Base-by-base conservation (phyloP, 2,329 filamentous ascomycete species). In the Ampelomyces quisqualis region DNA sequence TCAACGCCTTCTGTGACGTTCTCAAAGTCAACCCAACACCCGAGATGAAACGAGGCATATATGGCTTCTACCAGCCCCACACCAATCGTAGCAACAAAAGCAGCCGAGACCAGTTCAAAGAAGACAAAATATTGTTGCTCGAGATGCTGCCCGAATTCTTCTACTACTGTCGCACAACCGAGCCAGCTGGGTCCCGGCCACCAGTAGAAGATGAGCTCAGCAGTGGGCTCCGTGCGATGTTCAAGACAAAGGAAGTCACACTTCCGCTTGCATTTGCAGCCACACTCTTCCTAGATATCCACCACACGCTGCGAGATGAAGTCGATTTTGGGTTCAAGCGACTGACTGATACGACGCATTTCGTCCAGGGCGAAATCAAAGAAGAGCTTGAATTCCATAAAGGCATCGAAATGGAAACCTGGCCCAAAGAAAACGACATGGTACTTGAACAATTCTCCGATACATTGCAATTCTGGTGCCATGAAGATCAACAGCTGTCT, bases 71-170 rank as follows among this genome's bases (percentile, higher is more conserved):
- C 45, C 33, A 65, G 33, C 55, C 61, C 1, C 52, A 49, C 4
- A 57, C 50, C 14, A 45, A 68, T 43, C 54, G 66, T 38, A 32
- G 44, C 4, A 40, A 47, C 24, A 68, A 64, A 54, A 58, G 42
- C 20, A 18, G 47, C 7, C 36, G 46, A 11, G 44, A 66, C 15
- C 66, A 65, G 43, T 68, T 64, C 39, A 45, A 58, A 4, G 65
- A 70, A 49, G 65, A 69, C 45, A 64, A 62, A 32, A 57, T 62
- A 23, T 45, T 70, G 11, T 40, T 69, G 14, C 39, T 63, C 8
- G 40, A 53, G 20, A 45, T 64, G 24, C 47, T 69, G 3, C 51
- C 59, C 1, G 61, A 67, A n/a, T 62, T 67, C 45, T 28, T 13
- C 26, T 28, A 13, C 26, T 28, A 28, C 11, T 15, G 13, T 13